These are phyloP conservation scores for Rhodotorula sp. DNA, from an alignment of 1,284 basidiomycete species.

Conservation along the genomic window DNA sequence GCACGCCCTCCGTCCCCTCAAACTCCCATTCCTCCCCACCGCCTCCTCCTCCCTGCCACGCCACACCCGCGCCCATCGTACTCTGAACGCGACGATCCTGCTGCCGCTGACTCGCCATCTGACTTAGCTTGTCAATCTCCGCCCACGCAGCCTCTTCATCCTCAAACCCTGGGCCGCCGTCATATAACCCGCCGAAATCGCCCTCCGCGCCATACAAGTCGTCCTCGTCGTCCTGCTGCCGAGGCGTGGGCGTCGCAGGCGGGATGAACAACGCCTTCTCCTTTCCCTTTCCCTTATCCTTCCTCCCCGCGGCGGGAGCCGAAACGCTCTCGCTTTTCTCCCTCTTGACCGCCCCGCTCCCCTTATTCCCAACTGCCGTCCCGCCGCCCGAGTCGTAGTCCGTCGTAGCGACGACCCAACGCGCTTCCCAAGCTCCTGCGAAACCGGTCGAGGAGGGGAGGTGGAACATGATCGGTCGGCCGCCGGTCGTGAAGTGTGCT, in stretches of 20 bases:
- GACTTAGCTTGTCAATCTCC: neutral
- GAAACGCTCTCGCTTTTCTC: constrained; percentile 9
- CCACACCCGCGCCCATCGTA: too few species aligned
- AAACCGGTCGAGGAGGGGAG: neutral
- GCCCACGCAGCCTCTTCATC: constrained; percentile 23
- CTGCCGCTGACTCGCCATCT: neutral
- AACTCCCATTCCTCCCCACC: constrained; percentile 1
- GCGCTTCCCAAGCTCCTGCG: constrained; percentile 18
- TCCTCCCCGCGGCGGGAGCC: neutral
- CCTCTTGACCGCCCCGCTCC: neutral
- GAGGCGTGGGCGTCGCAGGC: neutral
- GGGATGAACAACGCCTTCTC: neutral
- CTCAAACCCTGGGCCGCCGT: constrained; percentile 24
- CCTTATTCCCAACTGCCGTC: neutral
- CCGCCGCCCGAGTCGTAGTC: constrained; percentile 30
- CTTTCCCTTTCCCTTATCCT: neutral
- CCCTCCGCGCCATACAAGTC: constrained; percentile 20
- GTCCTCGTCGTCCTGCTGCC: constrained; percentile 2
- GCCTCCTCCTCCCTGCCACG: neutral
- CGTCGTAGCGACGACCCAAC: constrained; percentile 39
- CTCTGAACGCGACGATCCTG: neutral
- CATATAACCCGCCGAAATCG: constrained; percentile 11
- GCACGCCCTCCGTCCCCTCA: neutral
- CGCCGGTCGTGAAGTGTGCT: constrained; percentile 33
- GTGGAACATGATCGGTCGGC: constrained; percentile 28